phyloP scores from a whole-genome alignment of 2,329 filamentous ascomycete genomes.

The Gremmenia infestans region DNA sequence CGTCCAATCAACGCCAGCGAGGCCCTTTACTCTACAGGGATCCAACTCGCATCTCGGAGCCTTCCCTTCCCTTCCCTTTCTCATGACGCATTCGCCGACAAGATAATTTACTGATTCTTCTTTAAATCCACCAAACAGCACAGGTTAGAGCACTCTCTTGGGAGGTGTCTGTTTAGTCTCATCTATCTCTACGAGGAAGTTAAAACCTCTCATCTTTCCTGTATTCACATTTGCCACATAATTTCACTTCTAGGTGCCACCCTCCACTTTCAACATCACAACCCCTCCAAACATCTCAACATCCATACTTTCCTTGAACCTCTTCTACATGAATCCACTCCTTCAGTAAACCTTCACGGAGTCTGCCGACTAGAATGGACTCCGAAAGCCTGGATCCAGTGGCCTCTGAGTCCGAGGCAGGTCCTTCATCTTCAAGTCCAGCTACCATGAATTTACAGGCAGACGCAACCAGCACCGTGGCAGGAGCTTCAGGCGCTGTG shows the following conservation, averaged over 20 bases:
- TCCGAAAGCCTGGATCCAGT: neutral
- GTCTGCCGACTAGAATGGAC: neutral
- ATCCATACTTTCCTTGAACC: neutral
- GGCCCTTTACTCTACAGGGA: neutral
- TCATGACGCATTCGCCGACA: neutral
- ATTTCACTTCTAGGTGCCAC: neutral
- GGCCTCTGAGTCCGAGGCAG: neutral
- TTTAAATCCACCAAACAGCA: neutral
- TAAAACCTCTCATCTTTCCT: no score
- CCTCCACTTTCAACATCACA: neutral
- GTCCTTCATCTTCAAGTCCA: neutral
- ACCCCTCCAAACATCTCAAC: neutral
- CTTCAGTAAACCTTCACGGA: neutral
- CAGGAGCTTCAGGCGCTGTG: constrained; percentile 19
- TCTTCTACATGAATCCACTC: neutral
- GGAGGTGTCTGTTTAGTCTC: no score
- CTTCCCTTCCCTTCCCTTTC: neutral
- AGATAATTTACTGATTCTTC: neutral
- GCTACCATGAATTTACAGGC: constrained; percentile 11
- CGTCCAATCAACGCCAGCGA: neutral
- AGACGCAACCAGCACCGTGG: constrained; percentile 21
- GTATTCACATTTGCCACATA: neutral
- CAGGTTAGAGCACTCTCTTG: no score
- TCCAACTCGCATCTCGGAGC: neutral
- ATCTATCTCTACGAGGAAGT: no score